These are phyloP conservation scores for Biscutella laevigata DNA, from an alignment of 441 rosid species.

Conservation along the genomic window DNA sequence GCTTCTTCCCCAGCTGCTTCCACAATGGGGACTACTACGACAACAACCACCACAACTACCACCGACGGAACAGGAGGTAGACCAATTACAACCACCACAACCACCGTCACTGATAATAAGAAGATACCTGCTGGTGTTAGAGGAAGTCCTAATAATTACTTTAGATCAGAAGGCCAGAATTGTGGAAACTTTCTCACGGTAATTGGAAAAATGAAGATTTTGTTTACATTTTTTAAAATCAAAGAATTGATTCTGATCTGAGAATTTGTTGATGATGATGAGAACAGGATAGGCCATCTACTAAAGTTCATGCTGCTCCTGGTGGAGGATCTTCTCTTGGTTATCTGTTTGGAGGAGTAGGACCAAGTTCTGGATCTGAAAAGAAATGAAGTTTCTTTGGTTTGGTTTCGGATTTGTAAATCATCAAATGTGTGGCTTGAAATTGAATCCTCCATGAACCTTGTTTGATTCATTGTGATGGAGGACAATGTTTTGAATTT, in stretches of 20 bases:
- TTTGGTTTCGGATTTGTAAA: slow-evolving; percentile 4
- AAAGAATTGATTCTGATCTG: neutral
- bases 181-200: slow-evolving; percentile 74
- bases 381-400: slow-evolving; percentile 14
- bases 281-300: slow-evolving; percentile 55
- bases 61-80: slow-evolving; percentile 17
- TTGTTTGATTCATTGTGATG: neutral
- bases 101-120: slow-evolving; percentile 27
- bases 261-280: neutral
- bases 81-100: slow-evolving; percentile 25
- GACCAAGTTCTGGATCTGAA: slow-evolving; percentile 21
- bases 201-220: neutral
- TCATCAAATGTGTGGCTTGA: neutral
- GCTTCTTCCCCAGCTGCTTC: slow-evolving; percentile 14
- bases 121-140: slow-evolving; percentile 43
- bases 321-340: slow-evolving; percentile 69
- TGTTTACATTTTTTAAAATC: neutral
- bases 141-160: slow-evolving; percentile 51
- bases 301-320: slow-evolving; percentile 65
- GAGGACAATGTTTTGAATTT: no score
- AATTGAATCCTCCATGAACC: neutral
- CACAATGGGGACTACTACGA: slow-evolving; percentile 27
- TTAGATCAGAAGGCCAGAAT: slow-evolving; percentile 67
- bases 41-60: slow-evolving; percentile 25
- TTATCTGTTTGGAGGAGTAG: slow-evolving; percentile 61